phyloP scores from a whole-genome alignment of 2,329 filamentous ascomycete species.

The Stemphylium vesicarium region DNA sequence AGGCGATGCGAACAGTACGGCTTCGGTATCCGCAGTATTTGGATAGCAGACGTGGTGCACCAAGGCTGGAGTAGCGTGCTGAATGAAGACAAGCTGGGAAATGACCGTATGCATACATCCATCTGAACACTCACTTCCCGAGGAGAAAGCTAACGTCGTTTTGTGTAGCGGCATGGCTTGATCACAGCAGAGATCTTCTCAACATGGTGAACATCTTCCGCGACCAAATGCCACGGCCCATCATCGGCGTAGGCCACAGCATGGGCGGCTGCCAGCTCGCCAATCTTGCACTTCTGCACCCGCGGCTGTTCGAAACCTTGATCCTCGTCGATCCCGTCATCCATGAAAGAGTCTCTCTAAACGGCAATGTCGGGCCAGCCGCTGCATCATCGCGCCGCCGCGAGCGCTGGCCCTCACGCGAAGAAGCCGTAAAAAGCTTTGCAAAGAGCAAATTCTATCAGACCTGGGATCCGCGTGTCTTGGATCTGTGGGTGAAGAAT shows the following conservation, averaged over 20 bases:
- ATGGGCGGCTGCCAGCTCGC: constrained; percentile 80
- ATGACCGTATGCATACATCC: constrained; percentile 72
- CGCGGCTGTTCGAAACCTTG: constrained; percentile 76
- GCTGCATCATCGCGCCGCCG: constrained; percentile 72
- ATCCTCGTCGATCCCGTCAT: constrained; percentile 88
- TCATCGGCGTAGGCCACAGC: constrained; percentile 87
- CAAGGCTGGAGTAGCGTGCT: constrained; percentile 80
- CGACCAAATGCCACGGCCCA: constrained; percentile 76
- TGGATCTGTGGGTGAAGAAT: constrained; percentile 74
- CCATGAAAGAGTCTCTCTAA: constrained; percentile 55
- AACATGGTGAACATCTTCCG: constrained; percentile 87
- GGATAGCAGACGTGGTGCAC: constrained; percentile 88
- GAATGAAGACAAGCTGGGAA: constrained; percentile 77
- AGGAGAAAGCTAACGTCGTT: neutral
- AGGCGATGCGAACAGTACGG: constrained; percentile 62
- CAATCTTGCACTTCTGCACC: constrained; percentile 76
- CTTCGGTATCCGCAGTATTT: constrained; percentile 79
- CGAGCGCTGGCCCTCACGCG: constrained; percentile 80
- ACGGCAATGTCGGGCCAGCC: constrained; percentile 54
- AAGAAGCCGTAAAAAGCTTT: constrained; percentile 71
- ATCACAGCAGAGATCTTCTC: constrained; percentile 83
- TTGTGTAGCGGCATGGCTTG: constrained; percentile 76
- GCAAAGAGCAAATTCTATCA: constrained; percentile 76
- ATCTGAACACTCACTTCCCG: neutral
- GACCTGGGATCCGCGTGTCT: constrained; percentile 79